Evolutionary conservation across 2,329 filamentous ascomycete genomes (phyloP).

Genomic region (Alternaria hordeiaustralica): DNA sequence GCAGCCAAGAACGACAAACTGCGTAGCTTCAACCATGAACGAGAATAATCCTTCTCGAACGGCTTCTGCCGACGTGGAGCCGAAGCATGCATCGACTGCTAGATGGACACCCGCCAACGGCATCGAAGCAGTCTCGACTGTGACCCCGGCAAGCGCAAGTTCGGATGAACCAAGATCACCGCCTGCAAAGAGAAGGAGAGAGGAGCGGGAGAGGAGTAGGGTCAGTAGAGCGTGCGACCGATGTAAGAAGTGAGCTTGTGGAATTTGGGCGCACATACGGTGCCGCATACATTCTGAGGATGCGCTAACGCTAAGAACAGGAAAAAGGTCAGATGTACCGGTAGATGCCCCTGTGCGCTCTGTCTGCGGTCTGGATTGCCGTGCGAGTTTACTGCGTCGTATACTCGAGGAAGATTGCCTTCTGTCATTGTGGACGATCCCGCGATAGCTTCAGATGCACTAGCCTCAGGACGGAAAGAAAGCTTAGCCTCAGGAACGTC

Average conservation of each 20-base stretch:
- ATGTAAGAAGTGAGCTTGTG: constrained; percentile 54
- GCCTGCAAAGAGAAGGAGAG: constrained; percentile 42
- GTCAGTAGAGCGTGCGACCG: constrained; percentile 58
- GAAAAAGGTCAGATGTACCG: constrained; percentile 48
- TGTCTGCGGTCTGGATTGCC: constrained; percentile 40
- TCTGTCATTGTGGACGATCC: constrained; percentile 47
- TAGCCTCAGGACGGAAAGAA: constrained; percentile 22
- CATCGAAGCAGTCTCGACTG: constrained; percentile 16
- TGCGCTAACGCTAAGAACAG: constrained; percentile 27
- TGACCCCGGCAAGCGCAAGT: constrained; percentile 19
- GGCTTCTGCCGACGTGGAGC: background rate
- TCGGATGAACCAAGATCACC: constrained; percentile 30
- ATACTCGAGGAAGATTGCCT: constrained; percentile 56
- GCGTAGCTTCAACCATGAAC: background rate
- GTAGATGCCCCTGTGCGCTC: constrained; percentile 44
- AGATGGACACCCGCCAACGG: constrained; percentile 22
- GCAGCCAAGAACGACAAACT: background rate
- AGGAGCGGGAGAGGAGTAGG: constrained; percentile 48
- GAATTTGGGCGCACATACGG: constrained; percentile 4
- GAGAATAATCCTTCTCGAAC: background rate
- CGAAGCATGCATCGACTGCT: constrained; percentile 11
- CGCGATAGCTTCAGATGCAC: constrained; percentile 28
- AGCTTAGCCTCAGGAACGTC: constrained; percentile 14
- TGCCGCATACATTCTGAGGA: background rate
- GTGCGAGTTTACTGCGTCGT: constrained; percentile 60